A percentile compares a stretch with the other conserved stretches of the same genome.
Conservation (phyloP, 2,329 filamentous ascomycete species). For the Epichloe hybrida region DNA sequence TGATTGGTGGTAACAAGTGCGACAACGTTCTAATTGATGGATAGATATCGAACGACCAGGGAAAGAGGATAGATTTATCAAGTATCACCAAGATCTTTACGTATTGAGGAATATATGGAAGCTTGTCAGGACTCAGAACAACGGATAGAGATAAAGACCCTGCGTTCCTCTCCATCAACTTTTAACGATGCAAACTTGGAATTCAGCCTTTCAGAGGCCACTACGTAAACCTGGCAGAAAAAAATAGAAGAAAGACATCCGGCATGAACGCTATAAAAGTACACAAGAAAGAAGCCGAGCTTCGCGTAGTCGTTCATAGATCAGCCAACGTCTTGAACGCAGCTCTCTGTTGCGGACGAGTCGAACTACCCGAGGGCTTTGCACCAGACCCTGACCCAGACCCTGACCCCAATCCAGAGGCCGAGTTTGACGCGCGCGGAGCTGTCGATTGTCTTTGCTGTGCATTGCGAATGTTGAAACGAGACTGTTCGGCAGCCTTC, state of each 20-base stretch:
- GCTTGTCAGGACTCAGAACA: no score
- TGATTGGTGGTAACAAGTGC: conserved; percentile 6
- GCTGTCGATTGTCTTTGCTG: conserved; percentile 4
- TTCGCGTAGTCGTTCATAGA: conserved; percentile 15
- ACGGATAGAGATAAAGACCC: no score
- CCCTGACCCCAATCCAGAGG: background rate
- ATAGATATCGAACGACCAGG: no score
- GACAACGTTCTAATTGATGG: background rate
- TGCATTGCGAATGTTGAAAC: conserved; percentile 39
- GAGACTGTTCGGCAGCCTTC: conserved; percentile 44
- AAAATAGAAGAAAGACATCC: background rate
- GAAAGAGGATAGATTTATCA: no score
- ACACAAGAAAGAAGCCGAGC: background rate
- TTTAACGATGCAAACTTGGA: background rate
- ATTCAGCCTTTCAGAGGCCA: background rate
- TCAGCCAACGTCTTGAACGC: conserved; percentile 42
- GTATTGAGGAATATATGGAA: no score
- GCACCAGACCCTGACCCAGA: conserved; percentile 1
- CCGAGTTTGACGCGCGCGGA: background rate
- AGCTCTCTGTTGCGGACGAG: conserved; percentile 18
- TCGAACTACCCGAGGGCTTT: conserved; percentile 12
- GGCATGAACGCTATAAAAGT: background rate
- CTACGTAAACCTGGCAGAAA: background rate
- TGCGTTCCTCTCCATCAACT: no score
- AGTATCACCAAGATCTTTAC: no score